Conservation (phyloP, 768 basidiomycete genomes). For the Myochromella boudieri region DNA sequence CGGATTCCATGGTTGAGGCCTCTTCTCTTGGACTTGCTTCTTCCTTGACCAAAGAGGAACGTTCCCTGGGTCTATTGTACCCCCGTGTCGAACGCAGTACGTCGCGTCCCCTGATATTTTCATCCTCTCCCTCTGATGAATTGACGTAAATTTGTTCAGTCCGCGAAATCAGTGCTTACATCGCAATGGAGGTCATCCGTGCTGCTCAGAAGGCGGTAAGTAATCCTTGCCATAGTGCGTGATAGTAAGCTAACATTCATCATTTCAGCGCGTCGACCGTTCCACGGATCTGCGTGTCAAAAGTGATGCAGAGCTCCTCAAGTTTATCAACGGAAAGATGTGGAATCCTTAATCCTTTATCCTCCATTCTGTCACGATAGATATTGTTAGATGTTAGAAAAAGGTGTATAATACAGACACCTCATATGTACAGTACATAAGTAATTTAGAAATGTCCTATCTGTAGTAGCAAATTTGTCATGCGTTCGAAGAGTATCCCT, state of each 20-base stretch:
- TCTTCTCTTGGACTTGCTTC: conserved; percentile 78
- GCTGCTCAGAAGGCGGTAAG: conserved; percentile 75
- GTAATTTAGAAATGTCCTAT: too few species aligned
- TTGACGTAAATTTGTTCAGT: conserved; percentile 36
- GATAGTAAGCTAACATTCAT: too few species aligned
- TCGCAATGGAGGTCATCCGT: conserved; percentile 75
- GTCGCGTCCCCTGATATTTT: conserved; percentile 11
- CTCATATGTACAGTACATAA: too few species aligned
- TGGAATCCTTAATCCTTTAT: conserved; percentile 70
- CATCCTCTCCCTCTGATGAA: conserved; percentile 4
- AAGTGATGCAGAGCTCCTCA: conserved; percentile 54
- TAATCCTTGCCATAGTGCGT: too few species aligned
- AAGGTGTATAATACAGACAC: too few species aligned
- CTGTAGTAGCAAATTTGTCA: background rate
- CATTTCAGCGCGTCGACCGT: conserved; percentile 51
- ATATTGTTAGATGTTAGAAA: too few species aligned
- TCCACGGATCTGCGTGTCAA: conserved; percentile 52
- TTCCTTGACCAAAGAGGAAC: conserved; percentile 72
- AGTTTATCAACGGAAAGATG: conserved; percentile 64
- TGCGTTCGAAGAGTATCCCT: background rate
- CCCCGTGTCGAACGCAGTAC: conserved; percentile 75
- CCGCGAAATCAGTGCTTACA: conserved; percentile 77
- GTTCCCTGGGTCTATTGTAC: conserved; percentile 67
- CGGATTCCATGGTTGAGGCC: conserved; percentile 88
- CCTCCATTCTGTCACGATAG: too few species aligned